Evolutionary conservation across 1,284 basidiomycete species (phyloP).

Genomic region (Tylopilus orsonianus): DNA sequence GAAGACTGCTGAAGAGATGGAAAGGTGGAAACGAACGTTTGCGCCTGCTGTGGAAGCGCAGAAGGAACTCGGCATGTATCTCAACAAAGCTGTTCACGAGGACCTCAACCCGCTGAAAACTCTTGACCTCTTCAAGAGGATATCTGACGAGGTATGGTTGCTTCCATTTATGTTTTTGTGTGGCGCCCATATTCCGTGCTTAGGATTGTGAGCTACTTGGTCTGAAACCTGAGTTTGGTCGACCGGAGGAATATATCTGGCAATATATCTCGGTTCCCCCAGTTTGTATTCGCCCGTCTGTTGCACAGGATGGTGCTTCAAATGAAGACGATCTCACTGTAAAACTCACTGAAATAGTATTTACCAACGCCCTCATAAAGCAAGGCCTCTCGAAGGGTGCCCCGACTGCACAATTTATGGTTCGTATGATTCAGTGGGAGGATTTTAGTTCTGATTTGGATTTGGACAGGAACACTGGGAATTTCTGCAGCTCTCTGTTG

Average conservation of each 20-base stretch:
- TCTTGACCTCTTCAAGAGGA: slow-evolving; percentile 88
- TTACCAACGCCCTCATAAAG: slow-evolving; percentile 92
- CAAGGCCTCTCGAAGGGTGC: slow-evolving; percentile 87
- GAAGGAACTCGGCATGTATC: slow-evolving; percentile 82
- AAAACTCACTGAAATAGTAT: slow-evolving; percentile 97
- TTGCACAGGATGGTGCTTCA: slow-evolving; percentile 94
- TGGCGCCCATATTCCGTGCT: not conserved
- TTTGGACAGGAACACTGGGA: slow-evolving; percentile 92
- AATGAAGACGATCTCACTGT: slow-evolving; percentile 99
- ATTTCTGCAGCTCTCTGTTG: slow-evolving; percentile 90
- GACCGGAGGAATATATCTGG: slow-evolving; percentile 99
- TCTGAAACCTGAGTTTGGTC: slow-evolving; percentile 83
- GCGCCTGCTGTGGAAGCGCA: slow-evolving; percentile 81
- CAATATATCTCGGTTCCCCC: slow-evolving; percentile 99
- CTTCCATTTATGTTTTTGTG: not conserved
- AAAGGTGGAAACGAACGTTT: slow-evolving; percentile 87
- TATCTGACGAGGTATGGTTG: slow-evolving; percentile 80
- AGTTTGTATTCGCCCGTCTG: slow-evolving; percentile 96
- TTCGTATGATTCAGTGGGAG: slow-evolving; percentile 33
- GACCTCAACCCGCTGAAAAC: slow-evolving; percentile 96
- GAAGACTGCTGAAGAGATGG: slow-evolving; percentile 89
- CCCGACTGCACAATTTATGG: slow-evolving; percentile 89
- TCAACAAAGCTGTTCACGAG: slow-evolving; percentile 89
- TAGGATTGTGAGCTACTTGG: slow-evolving; percentile 96
- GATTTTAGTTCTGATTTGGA: slow-evolving; percentile 11